These are phyloP conservation scores for Mortierella claussenii DNA, from an alignment of 192 early-diverging fungal genomes.

Conservation along the genomic window DNA sequence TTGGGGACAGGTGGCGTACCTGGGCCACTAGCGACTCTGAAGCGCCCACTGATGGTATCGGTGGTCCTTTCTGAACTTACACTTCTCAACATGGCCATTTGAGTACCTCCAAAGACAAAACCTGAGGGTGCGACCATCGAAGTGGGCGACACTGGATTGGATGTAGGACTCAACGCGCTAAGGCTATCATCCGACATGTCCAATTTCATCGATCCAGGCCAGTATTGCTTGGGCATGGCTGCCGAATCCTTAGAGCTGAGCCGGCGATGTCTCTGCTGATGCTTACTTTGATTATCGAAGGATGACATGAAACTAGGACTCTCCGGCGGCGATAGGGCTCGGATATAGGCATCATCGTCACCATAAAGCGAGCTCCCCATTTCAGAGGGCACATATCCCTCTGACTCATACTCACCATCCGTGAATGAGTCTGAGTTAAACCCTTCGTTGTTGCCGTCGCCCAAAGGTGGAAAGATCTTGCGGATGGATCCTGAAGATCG, in stretches of 20 bases:
- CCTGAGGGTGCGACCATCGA: background rate
- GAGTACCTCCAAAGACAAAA: background rate
- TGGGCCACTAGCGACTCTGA: background rate
- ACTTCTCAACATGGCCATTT: conserved; percentile 19
- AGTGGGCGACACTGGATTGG: conserved; percentile 13
- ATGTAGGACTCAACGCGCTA: conserved; percentile 20
- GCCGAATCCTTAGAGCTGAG: conserved; percentile 31
- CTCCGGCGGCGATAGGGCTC: conserved; percentile 20
- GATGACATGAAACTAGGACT: conserved; percentile 22
- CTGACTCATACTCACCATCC: conserved; percentile 35
- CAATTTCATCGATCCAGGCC: conserved; percentile 38
- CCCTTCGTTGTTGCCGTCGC: conserved; percentile 48
- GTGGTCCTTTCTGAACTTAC: conserved; percentile 16
- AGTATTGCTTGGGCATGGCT: conserved; percentile 25
- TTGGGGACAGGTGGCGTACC: background rate
- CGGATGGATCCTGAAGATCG: conserved; percentile 18
- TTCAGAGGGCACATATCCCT: conserved; percentile 24
- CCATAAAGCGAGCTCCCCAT: conserved; percentile 11
- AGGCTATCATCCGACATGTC: conserved; percentile 21
- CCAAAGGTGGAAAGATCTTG: conserved; percentile 44
- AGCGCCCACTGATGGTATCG: conserved; percentile 1
- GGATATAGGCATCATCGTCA: conserved; percentile 6
- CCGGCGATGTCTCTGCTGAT: conserved; percentile 15
- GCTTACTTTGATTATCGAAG: conserved; percentile 2
- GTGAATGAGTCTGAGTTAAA: conserved; percentile 42